Evolutionary conservation across 345 rosid genomes (phyloP).

Genomic region (Moringa oleifera): DNA sequence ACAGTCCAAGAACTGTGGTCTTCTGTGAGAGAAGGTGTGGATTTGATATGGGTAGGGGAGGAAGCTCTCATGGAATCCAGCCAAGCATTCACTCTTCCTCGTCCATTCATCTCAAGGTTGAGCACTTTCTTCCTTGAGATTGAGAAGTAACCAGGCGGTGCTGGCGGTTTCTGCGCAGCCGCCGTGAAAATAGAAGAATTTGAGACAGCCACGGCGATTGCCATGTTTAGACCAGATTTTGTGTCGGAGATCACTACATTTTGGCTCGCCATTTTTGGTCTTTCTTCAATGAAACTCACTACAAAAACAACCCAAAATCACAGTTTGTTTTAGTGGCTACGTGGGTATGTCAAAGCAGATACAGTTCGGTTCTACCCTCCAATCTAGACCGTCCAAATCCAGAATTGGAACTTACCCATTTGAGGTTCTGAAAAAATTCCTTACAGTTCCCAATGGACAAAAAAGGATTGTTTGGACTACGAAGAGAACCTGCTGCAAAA

Average conservation of each 20-base stretch:
- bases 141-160: constrained; percentile 41
- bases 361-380: too few relatives aligned
- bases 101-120: constrained; percentile 57
- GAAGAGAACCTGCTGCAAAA: not conserved
- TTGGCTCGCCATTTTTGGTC: constrained; percentile 35
- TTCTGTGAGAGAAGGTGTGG: constrained; percentile 36
- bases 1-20: constrained; percentile 62
- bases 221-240: constrained; percentile 31
- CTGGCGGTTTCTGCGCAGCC: constrained; percentile 48
- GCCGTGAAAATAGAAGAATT: constrained; percentile 31
- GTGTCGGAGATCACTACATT: constrained; percentile 51
- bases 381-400: not conserved
- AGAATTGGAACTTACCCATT: constrained; percentile 26
- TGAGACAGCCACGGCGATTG: constrained; percentile 28
- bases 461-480: not conserved
- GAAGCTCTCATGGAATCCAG: constrained; percentile 88
- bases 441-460: not conserved
- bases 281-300: constrained; percentile 34
- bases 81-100: constrained; percentile 59
- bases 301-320: constrained; percentile 7
- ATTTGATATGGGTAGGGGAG: constrained; percentile 78
- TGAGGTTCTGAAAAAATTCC: not conserved
- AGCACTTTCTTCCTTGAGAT: constrained; percentile 37
- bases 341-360: not conserved
- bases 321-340: not conserved